Base-by-base conservation (phyloP, 345 rosid genomes). In the Aquilaria malaccensis region DNA sequence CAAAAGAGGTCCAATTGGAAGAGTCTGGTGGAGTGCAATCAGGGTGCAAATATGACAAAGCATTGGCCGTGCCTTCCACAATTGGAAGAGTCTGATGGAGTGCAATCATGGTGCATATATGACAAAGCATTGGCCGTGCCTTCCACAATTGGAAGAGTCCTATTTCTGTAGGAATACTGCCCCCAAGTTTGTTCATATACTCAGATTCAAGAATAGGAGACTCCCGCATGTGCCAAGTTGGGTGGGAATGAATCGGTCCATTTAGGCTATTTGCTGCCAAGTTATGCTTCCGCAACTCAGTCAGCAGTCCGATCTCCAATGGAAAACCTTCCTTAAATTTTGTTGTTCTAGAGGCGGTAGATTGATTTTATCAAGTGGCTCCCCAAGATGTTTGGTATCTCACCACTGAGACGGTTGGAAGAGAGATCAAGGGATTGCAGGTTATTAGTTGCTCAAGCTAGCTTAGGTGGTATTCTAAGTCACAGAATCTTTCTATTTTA, bases 241-340 rank as follows among this genome's bases (percentile, higher is more conserved):
- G 11, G 2, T 1, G 1, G 65, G 62, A 13, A 22, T 22, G 22
- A 22, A 69, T 60, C 0, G 11, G 13, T 3, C 69, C 67, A 22
- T 4, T 50, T 45, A 69, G 10, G 6, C 58, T 56, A 29, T 74
- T 74, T 14, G 55, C 9, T 0, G 74, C 59, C 13, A 65, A 33
- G 32, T 52, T 60, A 1, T 64, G 66, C 1, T 7, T 15, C 1
- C 1, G 2, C 6, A 69, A 54, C 4, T 50, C 2, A 1, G 58
- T 10, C 2, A 69, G 33, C 2, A 30, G 9, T 7, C 71, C 68
- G 2, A 66, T 14, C 9, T 61, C 57, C 0, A 12, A 4, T 12
- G 74, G 74, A 52, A 74, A 22, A 62, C n/a, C 2, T 2, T 13
- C 71, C 71, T 0, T 56, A 13, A 9, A 69, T 30, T 3, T 33